Evolutionary conservation across 2,329 filamentous ascomycete species (phyloP).

Genomic region (Venturiaceae sp.): DNA sequence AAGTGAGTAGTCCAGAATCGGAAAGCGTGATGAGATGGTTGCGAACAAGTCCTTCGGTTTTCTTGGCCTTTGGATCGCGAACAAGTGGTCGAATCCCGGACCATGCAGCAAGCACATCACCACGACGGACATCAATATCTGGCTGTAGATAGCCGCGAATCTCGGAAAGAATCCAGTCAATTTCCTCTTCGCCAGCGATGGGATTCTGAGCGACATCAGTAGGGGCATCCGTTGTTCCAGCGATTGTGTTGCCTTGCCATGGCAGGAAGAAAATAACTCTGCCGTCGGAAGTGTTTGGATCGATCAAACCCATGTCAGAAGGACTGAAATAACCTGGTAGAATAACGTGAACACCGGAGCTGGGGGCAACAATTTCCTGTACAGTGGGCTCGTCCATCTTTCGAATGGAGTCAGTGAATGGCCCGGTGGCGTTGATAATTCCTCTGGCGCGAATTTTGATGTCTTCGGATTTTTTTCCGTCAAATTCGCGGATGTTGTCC

Average conservation of each 20-base stretch:
- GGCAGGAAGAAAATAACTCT: constrained; percentile 89
- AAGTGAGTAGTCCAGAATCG: constrained; percentile 70
- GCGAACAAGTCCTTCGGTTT: constrained; percentile 78
- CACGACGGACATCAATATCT: constrained; percentile 74
- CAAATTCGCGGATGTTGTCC: constrained; percentile 57
- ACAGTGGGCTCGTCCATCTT: constrained; percentile 69
- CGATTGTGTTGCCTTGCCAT: constrained; percentile 89
- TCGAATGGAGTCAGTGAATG: constrained; percentile 76
- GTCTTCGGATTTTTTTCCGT: constrained; percentile 52
- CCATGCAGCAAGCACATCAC: constrained; percentile 85
- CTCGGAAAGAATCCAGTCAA: constrained; percentile 79
- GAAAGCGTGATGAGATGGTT: constrained; percentile 78
- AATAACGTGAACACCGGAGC: constrained; percentile 77
- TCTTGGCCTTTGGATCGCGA: constrained; percentile 74
- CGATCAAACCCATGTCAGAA: constrained; percentile 77
- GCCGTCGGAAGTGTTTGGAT: constrained; percentile 78
- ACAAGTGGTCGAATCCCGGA: constrained; percentile 80
- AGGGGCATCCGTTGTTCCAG: constrained; percentile 76
- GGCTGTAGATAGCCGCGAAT: constrained; percentile 73
- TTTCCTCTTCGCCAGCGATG: constrained; percentile 70
- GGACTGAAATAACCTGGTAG: constrained; percentile 82
- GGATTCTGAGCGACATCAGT: constrained; percentile 64
- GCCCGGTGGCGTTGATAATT: constrained; percentile 81
- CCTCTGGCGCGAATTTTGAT: constrained; percentile 69
- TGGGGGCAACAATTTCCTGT: constrained; percentile 74